Base-by-base conservation (phyloP, 805 yeast species). In the Saccharomyces eubayanus region DNA sequence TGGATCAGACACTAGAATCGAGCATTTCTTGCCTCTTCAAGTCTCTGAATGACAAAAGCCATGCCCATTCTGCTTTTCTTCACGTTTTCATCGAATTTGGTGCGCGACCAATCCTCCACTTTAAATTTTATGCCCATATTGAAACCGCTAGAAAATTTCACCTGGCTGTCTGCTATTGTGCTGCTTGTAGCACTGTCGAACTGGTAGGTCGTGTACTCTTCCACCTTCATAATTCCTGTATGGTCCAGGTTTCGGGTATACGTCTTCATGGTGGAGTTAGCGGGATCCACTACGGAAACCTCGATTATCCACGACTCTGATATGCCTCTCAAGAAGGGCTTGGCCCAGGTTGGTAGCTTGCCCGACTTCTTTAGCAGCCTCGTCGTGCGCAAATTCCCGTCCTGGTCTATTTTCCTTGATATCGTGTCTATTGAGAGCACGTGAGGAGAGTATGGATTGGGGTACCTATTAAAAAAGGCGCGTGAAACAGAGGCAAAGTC, bases 171-270 rank as follows among this genome's bases (percentile, higher is more conserved):
- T 6, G 85, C 87, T 5, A 63, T 59, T 0, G 87, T 83, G 24
- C 56, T 56, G 1, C 65, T 54, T 24, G 56, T 59, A 3, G 62
- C 66, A 0, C 62, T 61, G 46, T 73, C 70, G 50, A 66, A 73
- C 12, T 70, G 57, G 67, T 86, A 91, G 1, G 72, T 74, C 24
- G 89, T 80, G 61, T 72, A 80, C 65, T 91, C 97, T 65, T 89
- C 96, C 16, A 91, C 85, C 58, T 84, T 77, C 56, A 91, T 79
- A 51, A 91, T 80, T 58, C 79, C 77, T 0, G 87, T 82, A 66
- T 92, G 97, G 66, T 92, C 97, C 49, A 91, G 70, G 67, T 91
- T 91, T 57, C 89, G 78, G 14, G 89, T 84, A 72, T 87, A 90
- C 2, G 95, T 80, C 53, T 73, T 63, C 79, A 91, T 74, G 8